Base-by-base conservation (phyloP, 257 asterid species). In the Solanum etuberosum region DNA sequence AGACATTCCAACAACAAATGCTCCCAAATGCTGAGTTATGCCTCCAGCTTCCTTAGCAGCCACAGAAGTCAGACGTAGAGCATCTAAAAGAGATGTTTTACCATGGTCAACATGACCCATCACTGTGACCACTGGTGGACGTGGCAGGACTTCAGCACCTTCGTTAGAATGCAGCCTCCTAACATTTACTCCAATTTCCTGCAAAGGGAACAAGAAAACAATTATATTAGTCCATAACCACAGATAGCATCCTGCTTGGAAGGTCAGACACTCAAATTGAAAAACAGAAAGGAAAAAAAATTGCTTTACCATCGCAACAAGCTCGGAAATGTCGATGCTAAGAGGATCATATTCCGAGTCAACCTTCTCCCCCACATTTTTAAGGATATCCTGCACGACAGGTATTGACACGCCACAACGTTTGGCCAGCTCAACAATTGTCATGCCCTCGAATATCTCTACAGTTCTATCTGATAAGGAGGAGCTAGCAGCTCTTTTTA, bases 41-140 rank as follows among this genome's bases (percentile, higher is more conserved):
- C 99, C 99, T 37, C 99, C 99, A 38, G 99, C 99, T 95, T 97
- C 99, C 85, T 91, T 94, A 83, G 98, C 99, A 34, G 97, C 99
- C 87, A 97, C 91, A 73, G 99, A 91, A 20, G 98, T 97, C 70
- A 90, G 94, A 16, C 99, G 95, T 72, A 95, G 94, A 72, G 99
- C 99, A 76, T 97, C 99, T 87, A 97, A 88, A 70, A 97, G 93
- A 84, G 99, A 97, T 18, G 99, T 97, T 91, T 97, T 97, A 9
- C 99, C 99, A 85, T 97, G 99, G 92, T 97, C 99, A 72, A 97
- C 99, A 72, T 97, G 99, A 27, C 99, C 99, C 99, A 97, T 97
- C 83, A 97, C 99, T 20, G 99, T 94, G 88, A 97, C 97, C 70
- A 97, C 98, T 85, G 99, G 98, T 71, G 96, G 94, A 42, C 99